These are phyloP conservation scores for Coleophoma eucalyptorum DNA, from an alignment of 2,329 filamentous ascomycete species.

Conservation along the genomic window DNA sequence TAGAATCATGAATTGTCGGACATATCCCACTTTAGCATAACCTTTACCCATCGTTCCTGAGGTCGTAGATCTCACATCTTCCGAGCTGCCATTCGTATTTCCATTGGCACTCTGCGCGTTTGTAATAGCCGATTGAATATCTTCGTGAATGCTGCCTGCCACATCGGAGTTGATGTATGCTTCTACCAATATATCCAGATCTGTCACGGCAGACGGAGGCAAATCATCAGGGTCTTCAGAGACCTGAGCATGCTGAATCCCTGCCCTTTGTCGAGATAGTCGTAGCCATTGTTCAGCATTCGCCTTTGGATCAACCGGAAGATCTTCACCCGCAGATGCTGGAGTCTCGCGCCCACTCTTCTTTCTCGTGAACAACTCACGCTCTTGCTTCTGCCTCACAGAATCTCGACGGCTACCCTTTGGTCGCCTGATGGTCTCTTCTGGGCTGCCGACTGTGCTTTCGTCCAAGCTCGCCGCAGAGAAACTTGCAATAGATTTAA, in stretches of 20 bases:
- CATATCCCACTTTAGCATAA: constrained; percentile 76
- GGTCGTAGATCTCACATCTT: constrained; percentile 44
- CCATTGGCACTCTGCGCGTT: constrained; percentile 66
- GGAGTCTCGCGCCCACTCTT: constrained; percentile 62
- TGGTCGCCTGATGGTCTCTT: constrained; percentile 60
- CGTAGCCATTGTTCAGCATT: constrained; percentile 56
- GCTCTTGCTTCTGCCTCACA: constrained; percentile 80
- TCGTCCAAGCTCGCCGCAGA: constrained; percentile 73
- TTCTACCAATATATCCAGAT: constrained; percentile 76
- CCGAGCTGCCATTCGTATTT: constrained; percentile 46
- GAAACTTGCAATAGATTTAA: constrained; percentile 86
- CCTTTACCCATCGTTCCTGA: constrained; percentile 66
- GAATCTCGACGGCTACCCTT: constrained; percentile 73
- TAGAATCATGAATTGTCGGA: constrained; percentile 82
- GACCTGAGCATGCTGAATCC: constrained; percentile 52
- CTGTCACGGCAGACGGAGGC: constrained; percentile 62
- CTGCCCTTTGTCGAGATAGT: constrained; percentile 47
- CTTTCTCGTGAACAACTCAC: constrained; percentile 84
- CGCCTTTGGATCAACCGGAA: constrained; percentile 34
- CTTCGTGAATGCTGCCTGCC: constrained; percentile 67
- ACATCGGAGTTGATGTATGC: constrained; percentile 78
- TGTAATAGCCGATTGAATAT: constrained; percentile 69
- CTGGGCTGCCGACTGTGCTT: constrained; percentile 48
- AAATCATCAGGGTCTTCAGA: constrained; percentile 67
- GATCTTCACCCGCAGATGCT: constrained; percentile 58